A percentile compares a stretch with the other conserved stretches of the same genome.
phyloP scores from a whole-genome alignment of 768 basidiomycete genomes.

The Pholiota microspora region DNA sequence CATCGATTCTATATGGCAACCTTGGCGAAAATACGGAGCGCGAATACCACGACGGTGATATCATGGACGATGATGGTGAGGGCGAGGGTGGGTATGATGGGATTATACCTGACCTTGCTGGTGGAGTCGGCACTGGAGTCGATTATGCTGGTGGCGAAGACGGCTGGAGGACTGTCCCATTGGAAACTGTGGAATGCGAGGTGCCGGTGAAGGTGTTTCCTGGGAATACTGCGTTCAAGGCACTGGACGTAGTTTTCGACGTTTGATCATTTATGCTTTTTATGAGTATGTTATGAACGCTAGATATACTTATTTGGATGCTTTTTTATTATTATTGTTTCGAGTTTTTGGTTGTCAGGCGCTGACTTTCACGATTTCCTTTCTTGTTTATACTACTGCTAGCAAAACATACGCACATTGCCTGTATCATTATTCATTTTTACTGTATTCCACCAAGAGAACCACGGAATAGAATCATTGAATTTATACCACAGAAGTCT shows the following conservation, averaged over 20 bases:
- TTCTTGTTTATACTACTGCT: too few species aligned
- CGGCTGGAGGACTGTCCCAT: constrained; percentile 63
- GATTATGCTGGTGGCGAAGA: constrained; percentile 50
- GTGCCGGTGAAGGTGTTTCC: constrained; percentile 88
- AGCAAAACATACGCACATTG: too few species aligned
- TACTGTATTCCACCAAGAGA: too few species aligned
- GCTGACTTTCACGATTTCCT: too few species aligned
- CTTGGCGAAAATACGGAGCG: constrained; percentile 35
- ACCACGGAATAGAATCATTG: too few species aligned
- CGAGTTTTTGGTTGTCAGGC: too few species aligned
- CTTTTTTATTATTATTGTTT: too few species aligned
- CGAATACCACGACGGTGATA: constrained; percentile 62
- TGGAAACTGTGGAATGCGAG: constrained; percentile 93
- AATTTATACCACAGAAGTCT: too few species aligned
- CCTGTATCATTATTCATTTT: too few species aligned
- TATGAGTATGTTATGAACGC: too few species aligned
- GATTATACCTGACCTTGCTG: constrained; percentile 41
- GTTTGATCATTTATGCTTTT: constrained; percentile 32
- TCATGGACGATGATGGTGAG: constrained; percentile 36
- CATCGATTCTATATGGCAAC: constrained; percentile 28
- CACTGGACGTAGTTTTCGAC: constrained; percentile 76
- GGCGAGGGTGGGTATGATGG: constrained; percentile 45
- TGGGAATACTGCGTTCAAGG: constrained; percentile 84
- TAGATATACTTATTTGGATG: too few species aligned
- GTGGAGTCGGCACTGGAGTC: constrained; percentile 52